Evolutionary conservation across 78 protist genomes (phyloP).

Genomic region (Blattamonas nauphoetae): DNA sequence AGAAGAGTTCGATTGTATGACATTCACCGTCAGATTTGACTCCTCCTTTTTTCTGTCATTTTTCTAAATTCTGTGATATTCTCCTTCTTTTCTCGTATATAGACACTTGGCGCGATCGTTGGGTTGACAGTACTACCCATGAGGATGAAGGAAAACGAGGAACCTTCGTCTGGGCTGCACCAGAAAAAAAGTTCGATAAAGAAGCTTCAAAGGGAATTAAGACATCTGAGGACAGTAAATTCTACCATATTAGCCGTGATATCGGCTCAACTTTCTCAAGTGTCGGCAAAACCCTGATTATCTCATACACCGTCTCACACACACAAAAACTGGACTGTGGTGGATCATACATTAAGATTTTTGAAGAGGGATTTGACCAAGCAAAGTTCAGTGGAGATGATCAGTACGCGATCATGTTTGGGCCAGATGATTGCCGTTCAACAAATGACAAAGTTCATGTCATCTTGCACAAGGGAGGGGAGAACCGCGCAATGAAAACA

Average conservation of each 20-base stretch:
- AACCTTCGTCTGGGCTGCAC: not conserved
- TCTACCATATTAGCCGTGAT: conserved; percentile 13
- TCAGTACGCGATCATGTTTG: conserved; percentile 71
- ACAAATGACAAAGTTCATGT: conserved; percentile 63
- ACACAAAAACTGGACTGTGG: conserved; percentile 68
- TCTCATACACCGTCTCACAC: conserved; percentile 77
- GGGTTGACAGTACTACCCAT: not conserved
- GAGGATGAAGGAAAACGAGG: not conserved
- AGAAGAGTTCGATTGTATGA: no score
- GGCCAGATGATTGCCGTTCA: conserved; percentile 89
- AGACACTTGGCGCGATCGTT: not conserved
- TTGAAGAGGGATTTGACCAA: conserved; percentile 54
- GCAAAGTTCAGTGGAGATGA: conserved; percentile 66
- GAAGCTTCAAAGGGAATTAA: not conserved
- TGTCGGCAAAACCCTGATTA: conserved; percentile 24
- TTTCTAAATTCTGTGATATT: no score
- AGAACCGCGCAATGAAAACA: conserved; percentile 62
- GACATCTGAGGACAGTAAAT: conserved; percentile 18
- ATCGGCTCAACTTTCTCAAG: conserved; percentile 4
- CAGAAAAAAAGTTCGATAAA: not conserved
- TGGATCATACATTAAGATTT: conserved; percentile 84
- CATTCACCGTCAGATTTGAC: no score
- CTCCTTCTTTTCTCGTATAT: no score
- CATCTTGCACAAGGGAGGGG: conserved; percentile 77
- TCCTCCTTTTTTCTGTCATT: no score